Evolutionary conservation across 2,329 filamentous ascomycete genomes (phyloP).

Genomic region (Fusarium solani-melongenae): DNA sequence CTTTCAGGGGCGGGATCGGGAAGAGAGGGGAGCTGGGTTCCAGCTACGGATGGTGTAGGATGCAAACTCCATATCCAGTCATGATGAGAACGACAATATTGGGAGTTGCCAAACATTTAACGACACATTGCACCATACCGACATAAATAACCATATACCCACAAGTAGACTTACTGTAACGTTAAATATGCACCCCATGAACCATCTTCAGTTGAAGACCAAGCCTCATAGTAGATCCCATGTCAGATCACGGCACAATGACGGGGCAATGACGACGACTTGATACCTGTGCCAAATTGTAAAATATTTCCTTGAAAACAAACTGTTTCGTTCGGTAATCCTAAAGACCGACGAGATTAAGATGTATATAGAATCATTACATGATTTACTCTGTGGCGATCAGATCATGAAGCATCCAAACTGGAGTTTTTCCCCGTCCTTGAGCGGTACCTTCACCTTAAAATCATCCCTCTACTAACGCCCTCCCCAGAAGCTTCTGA

Average conservation of each 20-base stretch:
- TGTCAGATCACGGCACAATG: not conserved
- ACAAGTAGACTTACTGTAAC: not conserved
- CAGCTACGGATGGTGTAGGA: conserved; percentile 69
- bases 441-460: conserved; percentile 19
- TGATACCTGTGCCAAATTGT: not conserved
- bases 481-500: conserved; percentile 27
- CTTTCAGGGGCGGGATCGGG: conserved; percentile 73
- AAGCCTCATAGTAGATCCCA: not conserved
- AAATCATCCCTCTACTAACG: conserved; percentile 32
- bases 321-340: conserved; percentile 1
- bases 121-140: not conserved
- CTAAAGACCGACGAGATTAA: conserved; percentile 35
- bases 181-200: not conserved
- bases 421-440: conserved; percentile 17
- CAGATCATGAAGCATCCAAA: conserved; percentile 40
- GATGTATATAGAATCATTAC: conserved; percentile 41
- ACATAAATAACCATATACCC: not conserved
- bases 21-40: conserved; percentile 74
- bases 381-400: conserved; percentile 32
- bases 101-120: not conserved
- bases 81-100: not conserved
- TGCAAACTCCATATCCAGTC: not conserved
- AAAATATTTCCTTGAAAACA: conserved; percentile 7
- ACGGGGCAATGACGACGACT: not conserved
- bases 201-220: not conserved